These are phyloP conservation scores for Ganoderma multipileum DNA, from an alignment of 1,284 basidiomycete species.

Conservation along the genomic window DNA sequence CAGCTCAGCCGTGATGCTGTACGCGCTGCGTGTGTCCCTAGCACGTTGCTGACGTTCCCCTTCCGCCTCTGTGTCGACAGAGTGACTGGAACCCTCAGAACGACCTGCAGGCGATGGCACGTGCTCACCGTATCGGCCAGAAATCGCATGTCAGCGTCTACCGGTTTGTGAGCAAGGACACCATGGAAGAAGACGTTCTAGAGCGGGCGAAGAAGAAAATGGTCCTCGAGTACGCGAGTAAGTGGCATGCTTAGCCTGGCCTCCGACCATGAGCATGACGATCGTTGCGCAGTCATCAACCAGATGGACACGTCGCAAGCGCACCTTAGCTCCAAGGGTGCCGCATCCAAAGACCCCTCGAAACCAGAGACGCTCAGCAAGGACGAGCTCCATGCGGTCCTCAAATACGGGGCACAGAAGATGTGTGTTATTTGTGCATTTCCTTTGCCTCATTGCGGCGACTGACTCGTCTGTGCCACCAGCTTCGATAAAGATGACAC, in stretches of 20 bases:
- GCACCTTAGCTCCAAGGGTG: conserved; percentile 86
- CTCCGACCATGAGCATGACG: conserved; percentile 28
- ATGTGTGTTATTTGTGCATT: conserved; percentile 62
- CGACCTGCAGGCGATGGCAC: conserved; percentile 98
- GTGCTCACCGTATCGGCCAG: conserved; percentile 96
- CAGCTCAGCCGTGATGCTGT: conserved; percentile 20
- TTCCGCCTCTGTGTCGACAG: conserved; percentile 47
- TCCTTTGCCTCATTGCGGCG: conserved; percentile 20
- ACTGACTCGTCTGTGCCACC: conserved; percentile 18
- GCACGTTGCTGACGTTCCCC: conserved; percentile 34
- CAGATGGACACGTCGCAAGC: conserved; percentile 99
- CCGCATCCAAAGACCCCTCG: conserved; percentile 59
- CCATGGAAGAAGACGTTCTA: conserved; percentile 98
- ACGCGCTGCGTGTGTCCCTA: conserved; percentile 25
- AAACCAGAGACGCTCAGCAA: conserved; percentile 94
- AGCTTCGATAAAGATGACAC: conserved; percentile 97
- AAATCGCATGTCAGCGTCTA: conserved; percentile 99
- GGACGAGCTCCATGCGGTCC: conserved; percentile 97
- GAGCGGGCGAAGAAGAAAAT: conserved; percentile 99
- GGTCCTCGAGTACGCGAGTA: conserved; percentile 99
- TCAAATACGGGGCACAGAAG: conserved; percentile 99
- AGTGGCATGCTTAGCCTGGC: conserved; percentile 45
- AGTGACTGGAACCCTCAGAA: conserved; percentile 98
- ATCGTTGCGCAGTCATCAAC: conserved; percentile 82
- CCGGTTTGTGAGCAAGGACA: conserved; percentile 98